These are phyloP conservation scores for Actinomortierella ambigua DNA, from an alignment of 371 early-diverging fungal species.

Conservation along the genomic window DNA sequence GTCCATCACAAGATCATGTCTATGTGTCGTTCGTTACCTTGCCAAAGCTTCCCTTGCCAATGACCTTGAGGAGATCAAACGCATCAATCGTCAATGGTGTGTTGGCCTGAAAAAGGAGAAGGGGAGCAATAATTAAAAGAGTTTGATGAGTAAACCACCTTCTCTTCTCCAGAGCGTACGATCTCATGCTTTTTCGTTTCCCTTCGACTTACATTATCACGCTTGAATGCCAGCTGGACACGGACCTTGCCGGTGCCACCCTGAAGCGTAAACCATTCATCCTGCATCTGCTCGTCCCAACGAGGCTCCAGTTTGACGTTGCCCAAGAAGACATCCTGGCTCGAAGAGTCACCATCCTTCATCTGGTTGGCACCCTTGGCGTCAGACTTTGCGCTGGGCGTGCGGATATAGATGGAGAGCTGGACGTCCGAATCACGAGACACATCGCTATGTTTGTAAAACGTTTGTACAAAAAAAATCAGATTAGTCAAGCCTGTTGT, in stretches of 20 bases:
- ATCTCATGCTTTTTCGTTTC: no score
- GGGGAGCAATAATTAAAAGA: conserved; percentile 3
- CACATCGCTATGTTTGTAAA: conserved; percentile 74
- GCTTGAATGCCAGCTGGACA: conserved; percentile 74
- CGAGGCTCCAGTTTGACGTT: conserved; percentile 69
- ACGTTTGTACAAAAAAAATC: conserved; percentile 4
- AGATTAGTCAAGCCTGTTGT: conserved; percentile 1
- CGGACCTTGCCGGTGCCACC: conserved; percentile 70
- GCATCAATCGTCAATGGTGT: conserved; percentile 84
- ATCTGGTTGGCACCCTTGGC: conserved; percentile 25
- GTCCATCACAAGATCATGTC: no score
- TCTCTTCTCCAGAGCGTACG: no score
- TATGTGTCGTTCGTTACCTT: no score
- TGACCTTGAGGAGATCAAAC: conserved; percentile 93
- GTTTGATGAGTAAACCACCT: background rate
- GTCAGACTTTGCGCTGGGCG: conserved; percentile 48
- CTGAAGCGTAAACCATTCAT: conserved; percentile 62
- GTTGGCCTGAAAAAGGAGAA: conserved; percentile 46
- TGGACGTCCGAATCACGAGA: conserved; percentile 83
- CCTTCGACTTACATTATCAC: conserved; percentile 57
- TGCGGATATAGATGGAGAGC: conserved; percentile 86
- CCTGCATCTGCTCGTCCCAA: conserved; percentile 62
- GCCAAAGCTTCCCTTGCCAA: conserved; percentile 97
- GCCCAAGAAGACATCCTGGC: conserved; percentile 72
- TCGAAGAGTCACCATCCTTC: conserved; percentile 50